Conservation (phyloP, 208 protist genomes). For the Porcisia deanei region DNA sequence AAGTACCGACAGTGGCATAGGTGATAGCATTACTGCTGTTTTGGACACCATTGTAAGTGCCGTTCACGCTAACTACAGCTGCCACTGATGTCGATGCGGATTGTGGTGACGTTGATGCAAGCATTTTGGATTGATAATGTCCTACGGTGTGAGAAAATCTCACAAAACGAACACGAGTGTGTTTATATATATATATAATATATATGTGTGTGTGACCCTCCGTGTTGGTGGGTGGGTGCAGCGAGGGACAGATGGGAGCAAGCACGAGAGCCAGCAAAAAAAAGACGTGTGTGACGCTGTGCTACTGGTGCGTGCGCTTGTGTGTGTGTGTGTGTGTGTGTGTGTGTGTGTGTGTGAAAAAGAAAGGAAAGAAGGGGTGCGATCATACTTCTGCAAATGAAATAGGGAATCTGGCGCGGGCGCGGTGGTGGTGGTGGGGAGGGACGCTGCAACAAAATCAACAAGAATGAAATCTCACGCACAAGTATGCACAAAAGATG, state of each 20-base stretch:
- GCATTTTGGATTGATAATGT: neutral
- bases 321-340: constrained; percentile 1
- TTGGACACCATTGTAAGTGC: neutral
- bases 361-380: neutral
- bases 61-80: neutral
- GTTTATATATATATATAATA: neutral
- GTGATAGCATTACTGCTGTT: neutral
- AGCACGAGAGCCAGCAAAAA: no score
- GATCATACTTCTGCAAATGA: neutral
- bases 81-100: neutral
- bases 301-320: neutral
- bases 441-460: neutral
- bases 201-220: neutral
- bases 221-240: neutral
- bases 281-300: neutral
- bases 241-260: neutral
- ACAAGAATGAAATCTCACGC: constrained; percentile 4
- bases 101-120: neutral
- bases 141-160: neutral
- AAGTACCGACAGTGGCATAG: neutral
- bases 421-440: neutral
- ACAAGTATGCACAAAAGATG: constrained; percentile 7
- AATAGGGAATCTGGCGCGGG: neutral
- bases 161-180: neutral
- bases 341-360: neutral